Evolutionary conservation across 2,329 filamentous ascomycete genomes (phyloP).

Genomic region (Knoxdaviesia capensis): DNA sequence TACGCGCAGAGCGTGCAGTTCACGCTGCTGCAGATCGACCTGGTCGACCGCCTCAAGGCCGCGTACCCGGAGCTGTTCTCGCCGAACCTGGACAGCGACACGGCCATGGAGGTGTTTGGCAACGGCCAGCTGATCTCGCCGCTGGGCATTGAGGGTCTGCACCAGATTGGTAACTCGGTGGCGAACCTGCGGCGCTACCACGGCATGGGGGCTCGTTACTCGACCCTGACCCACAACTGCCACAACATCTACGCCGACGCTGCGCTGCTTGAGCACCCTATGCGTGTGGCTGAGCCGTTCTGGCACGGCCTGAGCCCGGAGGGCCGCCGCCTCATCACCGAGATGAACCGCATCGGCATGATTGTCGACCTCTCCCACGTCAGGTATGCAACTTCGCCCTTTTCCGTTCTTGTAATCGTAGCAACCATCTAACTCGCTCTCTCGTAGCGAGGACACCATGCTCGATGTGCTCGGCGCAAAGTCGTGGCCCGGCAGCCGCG

Average conservation of each 20-base stretch:
- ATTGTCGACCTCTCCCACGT: slow-evolving; percentile 75
- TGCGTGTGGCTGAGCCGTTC: slow-evolving; percentile 30
- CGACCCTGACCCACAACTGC: slow-evolving; percentile 83
- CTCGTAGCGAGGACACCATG: slow-evolving; percentile 53
- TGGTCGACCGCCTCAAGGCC: slow-evolving; percentile 42
- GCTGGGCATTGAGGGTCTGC: slow-evolving; percentile 67
- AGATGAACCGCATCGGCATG: slow-evolving; percentile 93
- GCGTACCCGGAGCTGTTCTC: slow-evolving; percentile 54
- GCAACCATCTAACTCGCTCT: slow-evolving; percentile 8
- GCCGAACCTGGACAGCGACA: slow-evolving; percentile 34
- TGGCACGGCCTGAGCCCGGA: slow-evolving; percentile 54
- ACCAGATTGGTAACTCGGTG: slow-evolving; percentile 78
- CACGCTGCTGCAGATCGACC: slow-evolving; percentile 57
- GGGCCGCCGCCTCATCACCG: slow-evolving; percentile 49
- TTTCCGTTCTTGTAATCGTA: slow-evolving; percentile 5
- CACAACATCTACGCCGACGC: slow-evolving; percentile 81
- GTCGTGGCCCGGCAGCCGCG: slow-evolving; percentile 50
- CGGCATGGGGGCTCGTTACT: slow-evolving; percentile 64
- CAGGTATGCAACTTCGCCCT: slow-evolving; percentile 11
- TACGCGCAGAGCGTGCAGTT: slow-evolving; percentile 45
- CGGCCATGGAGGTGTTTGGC: slow-evolving; percentile 40
- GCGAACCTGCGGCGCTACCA: slow-evolving; percentile 59
- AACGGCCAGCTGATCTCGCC: slow-evolving; percentile 52
- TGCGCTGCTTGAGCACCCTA: slow-evolving; percentile 39
- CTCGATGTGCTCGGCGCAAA: slow-evolving; percentile 50